Conservation (phyloP, 106 monocot species). For the Agapanthus africanus region DNA sequence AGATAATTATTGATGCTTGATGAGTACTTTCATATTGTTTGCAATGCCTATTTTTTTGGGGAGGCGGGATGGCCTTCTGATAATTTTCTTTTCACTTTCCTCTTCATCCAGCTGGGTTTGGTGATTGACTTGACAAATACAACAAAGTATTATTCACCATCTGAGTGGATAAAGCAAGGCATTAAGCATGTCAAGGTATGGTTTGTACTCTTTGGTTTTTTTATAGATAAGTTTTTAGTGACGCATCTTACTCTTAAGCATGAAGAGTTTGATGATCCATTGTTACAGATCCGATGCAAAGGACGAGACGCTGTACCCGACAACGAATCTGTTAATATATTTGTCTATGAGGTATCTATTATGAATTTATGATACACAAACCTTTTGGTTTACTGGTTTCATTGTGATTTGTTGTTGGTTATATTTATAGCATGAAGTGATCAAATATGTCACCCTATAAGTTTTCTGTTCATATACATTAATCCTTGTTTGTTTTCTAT, state of each 20-base stretch:
- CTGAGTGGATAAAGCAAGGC: conserved; percentile 75
- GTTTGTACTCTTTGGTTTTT: background rate
- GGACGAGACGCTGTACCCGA: conserved; percentile 93
- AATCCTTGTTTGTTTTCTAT: too few species aligned
- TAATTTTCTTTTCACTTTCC: background rate
- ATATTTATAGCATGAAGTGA: too few species aligned
- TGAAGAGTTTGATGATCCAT: background rate
- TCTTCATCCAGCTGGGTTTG: conserved; percentile 67
- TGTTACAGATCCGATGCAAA: conserved; percentile 73
- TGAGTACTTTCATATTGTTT: too few species aligned
- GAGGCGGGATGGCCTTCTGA: too few species aligned
- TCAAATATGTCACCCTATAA: too few species aligned
- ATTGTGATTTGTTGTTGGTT: too few species aligned
- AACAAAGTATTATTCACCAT: conserved; percentile 64
- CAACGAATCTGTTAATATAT: conserved; percentile 71
- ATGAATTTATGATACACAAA: background rate
- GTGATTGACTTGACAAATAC: conserved; percentile 96
- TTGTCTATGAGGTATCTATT: conserved; percentile 62
- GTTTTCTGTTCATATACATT: too few species aligned
- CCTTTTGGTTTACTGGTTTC: background rate
- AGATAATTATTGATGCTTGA: too few species aligned
- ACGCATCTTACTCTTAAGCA: background rate
- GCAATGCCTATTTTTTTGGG: too few species aligned
- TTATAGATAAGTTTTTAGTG: too few species aligned
- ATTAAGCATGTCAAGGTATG: conserved; percentile 83